Base-by-base conservation (phyloP, 2,329 filamentous ascomycete species). In the Colletotrichum tabaci region DNA sequence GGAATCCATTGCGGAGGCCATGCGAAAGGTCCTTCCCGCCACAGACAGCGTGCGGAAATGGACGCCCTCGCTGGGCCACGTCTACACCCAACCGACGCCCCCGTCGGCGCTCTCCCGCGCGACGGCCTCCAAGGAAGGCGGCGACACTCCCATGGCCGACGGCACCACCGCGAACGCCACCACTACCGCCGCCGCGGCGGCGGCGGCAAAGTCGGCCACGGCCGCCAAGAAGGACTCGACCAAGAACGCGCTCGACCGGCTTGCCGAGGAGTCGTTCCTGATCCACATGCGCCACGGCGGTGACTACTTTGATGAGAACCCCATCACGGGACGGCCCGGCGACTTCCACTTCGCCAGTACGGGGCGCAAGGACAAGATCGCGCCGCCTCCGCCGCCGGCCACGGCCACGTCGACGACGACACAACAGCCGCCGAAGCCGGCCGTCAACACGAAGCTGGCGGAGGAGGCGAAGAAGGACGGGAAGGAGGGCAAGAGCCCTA, bases 281-380 rank as follows among this genome's bases (percentile, higher is more conserved):
- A 84, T 89, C 50, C 88, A 90, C 74, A 83, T 89, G 79, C 86
- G 85, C 73, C 89, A 88, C 74, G 90, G 89, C 47, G 87, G 89
- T 60, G 90, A 92, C 74, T 92, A 90, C 77, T 88, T 92, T 80
- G 89, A 92, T 79, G 89, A 92, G 79, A 92, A 91, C 74, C 89
- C 90, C 52, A 92, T 92, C 75, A 91, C 89, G 0, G 90, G 91
- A 60, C 86, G 87, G 40, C 90, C 90, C 0, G 90, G 90, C 61
- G 89, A 90, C 65, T 92, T 92, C 79, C 89, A 91, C 74, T 84
- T 92, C 13, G 87, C 87, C 10, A 90, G 88, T 9, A 91, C 89
- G 0, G 90, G 90, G 1, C 85, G 89, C 65, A 88, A 88, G 76
- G 79, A 82, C 64, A 83, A 81, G 67, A 74, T 81, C 9, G 72